Conservation (phyloP, 2,329 filamentous ascomycete species). For the Byssoonygena ceratinophila region DNA sequence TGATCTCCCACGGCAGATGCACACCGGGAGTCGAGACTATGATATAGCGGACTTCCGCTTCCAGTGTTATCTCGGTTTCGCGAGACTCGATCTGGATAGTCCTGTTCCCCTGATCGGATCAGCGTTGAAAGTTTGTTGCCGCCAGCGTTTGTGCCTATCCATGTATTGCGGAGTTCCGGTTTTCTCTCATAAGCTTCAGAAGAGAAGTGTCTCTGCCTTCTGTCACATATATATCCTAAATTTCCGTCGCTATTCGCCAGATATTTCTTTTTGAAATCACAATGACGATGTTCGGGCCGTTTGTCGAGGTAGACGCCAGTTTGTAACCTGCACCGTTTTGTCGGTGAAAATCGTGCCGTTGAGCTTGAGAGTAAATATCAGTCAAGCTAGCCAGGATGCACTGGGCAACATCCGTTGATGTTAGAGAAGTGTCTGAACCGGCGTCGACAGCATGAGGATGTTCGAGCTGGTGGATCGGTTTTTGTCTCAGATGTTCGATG, state of each 20-base stretch:
- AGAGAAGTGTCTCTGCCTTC: no score
- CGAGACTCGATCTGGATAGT: slow-evolving; percentile 9
- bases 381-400: not conserved
- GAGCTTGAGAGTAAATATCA: not conserved
- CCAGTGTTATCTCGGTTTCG: slow-evolving; percentile 8
- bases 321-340: slow-evolving; percentile 3
- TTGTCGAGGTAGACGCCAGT: not conserved
- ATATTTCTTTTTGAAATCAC: not conserved
- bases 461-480: not conserved
- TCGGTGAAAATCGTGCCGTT: not conserved
- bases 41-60: not conserved
- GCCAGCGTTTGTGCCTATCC: slow-evolving; percentile 11
- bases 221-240: not conserved
- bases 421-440: not conserved
- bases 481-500: slow-evolving; percentile 1
- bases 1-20: slow-evolving; percentile 6
- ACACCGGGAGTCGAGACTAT: not conserved
- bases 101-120: slow-evolving; percentile 6
- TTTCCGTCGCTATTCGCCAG: not conserved
- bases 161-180: not conserved
- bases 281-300: not conserved
- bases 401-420: not conserved
- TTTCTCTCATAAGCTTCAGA: not conserved
- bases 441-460: not conserved
- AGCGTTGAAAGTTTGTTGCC: slow-evolving; percentile 11